Percentiles rank a stretch among this genome's conserved stretches.
phyloP scores from a whole-genome alignment of 164 flowering plant species.

The Litsea cubeba region DNA sequence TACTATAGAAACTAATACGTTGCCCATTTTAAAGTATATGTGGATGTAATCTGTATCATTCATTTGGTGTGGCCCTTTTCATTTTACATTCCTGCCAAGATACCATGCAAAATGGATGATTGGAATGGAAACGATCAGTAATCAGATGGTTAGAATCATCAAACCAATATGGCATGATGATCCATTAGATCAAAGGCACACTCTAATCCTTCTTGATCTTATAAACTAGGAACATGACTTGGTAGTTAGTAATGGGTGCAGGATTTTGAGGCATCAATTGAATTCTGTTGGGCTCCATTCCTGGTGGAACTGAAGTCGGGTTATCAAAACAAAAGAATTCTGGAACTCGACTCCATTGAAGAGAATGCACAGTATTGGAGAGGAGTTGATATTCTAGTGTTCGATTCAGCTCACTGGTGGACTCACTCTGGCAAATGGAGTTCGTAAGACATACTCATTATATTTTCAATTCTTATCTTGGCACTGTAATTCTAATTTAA shows the following conservation, averaged over 20 bases:
- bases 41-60: neutral
- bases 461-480: no score
- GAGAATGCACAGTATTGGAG: slow-evolving; percentile 29
- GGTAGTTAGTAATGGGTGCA: slow-evolving; percentile 18
- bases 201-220: neutral
- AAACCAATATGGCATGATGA: neutral
- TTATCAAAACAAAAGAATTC: slow-evolving; percentile 38
- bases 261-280: slow-evolving; percentile 79
- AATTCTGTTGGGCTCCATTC: slow-evolving; percentile 84
- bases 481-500: no score
- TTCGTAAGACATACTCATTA: slow-evolving; percentile 45
- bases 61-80: neutral
- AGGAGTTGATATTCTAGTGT: slow-evolving; percentile 43
- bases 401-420: slow-evolving; percentile 98
- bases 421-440: slow-evolving; percentile 54
- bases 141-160: neutral
- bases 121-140: neutral
- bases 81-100: neutral
- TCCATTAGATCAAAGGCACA: neutral
- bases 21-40: no score
- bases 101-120: neutral
- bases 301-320: slow-evolving; percentile 64
- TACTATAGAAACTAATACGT: no score
- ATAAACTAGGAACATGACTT: neutral
- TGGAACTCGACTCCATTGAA: slow-evolving; percentile 31